phyloP scores from a whole-genome alignment of 768 basidiomycete genomes.

The Boletus rubroflammeus region DNA sequence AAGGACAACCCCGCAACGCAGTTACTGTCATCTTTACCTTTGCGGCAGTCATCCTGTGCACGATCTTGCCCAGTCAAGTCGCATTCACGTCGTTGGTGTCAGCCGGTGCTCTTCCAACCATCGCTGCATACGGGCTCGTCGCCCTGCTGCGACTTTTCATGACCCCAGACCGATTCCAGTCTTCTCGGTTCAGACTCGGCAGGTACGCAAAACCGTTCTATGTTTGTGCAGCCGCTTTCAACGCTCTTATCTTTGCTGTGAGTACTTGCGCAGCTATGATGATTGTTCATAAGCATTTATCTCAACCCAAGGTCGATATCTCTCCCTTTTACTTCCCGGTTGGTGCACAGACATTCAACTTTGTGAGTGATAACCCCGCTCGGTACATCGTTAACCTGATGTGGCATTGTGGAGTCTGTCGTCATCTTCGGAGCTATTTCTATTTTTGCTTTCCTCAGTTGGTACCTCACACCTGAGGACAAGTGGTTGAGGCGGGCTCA shows the following conservation, averaged over 20 bases:
- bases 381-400: slow-evolving; percentile 9
- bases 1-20: slow-evolving; percentile 79
- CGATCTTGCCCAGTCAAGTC: slow-evolving; percentile 85
- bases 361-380: slow-evolving; percentile 46
- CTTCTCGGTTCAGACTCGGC: slow-evolving; percentile 72
- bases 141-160: slow-evolving; percentile 69
- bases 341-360: slow-evolving; percentile 74
- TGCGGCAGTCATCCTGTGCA: slow-evolving; percentile 71
- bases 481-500: slow-evolving; percentile 75
- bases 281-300: neutral
- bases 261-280: slow-evolving; percentile 26
- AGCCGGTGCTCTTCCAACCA: slow-evolving; percentile 81
- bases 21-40: slow-evolving; percentile 86
- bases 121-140: slow-evolving; percentile 85
- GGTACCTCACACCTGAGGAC: slow-evolving; percentile 76
- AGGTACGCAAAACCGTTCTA: slow-evolving; percentile 67
- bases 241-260: slow-evolving; percentile 69
- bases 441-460: slow-evolving; percentile 70
- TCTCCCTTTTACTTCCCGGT: slow-evolving; percentile 91
- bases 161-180: slow-evolving; percentile 72
- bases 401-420: slow-evolving; percentile 46
- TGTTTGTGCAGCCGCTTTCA: slow-evolving; percentile 63
- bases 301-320: slow-evolving; percentile 56
- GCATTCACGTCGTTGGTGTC: slow-evolving; percentile 91
- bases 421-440: slow-evolving; percentile 81